Evolutionary conservation across 257 asterid genomes (phyloP).

Genomic region (Forsythia viridissima): DNA sequence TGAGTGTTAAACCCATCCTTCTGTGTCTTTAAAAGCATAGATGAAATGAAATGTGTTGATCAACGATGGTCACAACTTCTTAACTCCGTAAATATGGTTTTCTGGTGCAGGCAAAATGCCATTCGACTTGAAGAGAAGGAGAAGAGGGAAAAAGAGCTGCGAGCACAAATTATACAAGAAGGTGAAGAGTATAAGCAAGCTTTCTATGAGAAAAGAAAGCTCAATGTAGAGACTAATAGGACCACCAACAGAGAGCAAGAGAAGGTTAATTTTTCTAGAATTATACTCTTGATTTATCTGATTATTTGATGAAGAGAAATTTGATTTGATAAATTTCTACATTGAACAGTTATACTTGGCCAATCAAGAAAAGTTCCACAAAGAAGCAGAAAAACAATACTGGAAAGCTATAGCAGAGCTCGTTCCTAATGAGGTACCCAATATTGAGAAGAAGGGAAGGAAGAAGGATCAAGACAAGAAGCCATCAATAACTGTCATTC

Average conservation of each 20-base stretch:
- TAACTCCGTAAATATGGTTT: neutral
- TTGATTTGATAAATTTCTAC: constrained; percentile 14
- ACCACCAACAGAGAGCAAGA: constrained; percentile 76
- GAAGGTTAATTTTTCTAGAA: constrained; percentile 48
- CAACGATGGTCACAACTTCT: neutral
- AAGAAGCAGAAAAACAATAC: constrained; percentile 90
- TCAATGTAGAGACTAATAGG: constrained; percentile 68
- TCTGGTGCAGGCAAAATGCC: constrained; percentile 68
- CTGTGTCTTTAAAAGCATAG: neutral
- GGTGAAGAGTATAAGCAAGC: constrained; percentile 77
- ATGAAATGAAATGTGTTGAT: neutral
- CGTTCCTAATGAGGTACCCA: constrained; percentile 84
- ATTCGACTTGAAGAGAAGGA: constrained; percentile 96
- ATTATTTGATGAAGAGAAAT: neutral
- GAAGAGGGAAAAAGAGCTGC: constrained; percentile 74
- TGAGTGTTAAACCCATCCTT: neutral
- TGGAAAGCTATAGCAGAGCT: constrained; percentile 97
- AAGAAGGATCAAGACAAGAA: constrained; percentile 95
- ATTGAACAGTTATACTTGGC: constrained; percentile 51
- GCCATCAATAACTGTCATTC: constrained; percentile 77
- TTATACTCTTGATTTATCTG: constrained; percentile 1
- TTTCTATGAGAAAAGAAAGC: constrained; percentile 81
- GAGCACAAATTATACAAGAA: constrained; percentile 80
- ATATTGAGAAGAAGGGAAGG: constrained; percentile 81
- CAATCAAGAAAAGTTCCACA: constrained; percentile 83